Evolutionary conservation across 2,329 filamentous ascomycete genomes (phyloP).

Genomic region (Claviceps monticola): DNA sequence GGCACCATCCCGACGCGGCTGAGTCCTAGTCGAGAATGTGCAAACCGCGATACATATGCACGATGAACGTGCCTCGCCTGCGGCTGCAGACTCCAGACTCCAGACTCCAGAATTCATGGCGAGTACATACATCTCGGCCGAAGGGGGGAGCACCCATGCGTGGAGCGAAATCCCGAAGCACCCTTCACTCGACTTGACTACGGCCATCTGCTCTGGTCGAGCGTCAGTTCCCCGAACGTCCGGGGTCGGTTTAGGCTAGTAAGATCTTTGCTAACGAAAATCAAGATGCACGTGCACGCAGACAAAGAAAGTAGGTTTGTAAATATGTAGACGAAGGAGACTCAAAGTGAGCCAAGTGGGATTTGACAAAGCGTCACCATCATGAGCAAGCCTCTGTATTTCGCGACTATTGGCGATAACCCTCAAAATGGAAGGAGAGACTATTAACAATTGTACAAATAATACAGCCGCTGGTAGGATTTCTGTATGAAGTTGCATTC

Average conservation of each 20-base stretch:
- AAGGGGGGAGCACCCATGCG: not conserved
- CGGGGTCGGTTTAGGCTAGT: conserved; percentile 5
- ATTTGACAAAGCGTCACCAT: not conserved
- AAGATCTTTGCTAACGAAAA: not conserved
- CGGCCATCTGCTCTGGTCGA: not conserved
- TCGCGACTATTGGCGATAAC: no score
- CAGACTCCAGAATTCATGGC: not conserved
- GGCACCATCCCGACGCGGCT: no score
- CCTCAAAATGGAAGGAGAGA: no score
- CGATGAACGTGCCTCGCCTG: not conserved
- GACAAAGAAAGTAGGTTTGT: not conserved
- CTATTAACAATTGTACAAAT: no score
- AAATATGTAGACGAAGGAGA: not conserved
- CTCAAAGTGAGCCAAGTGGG: not conserved
- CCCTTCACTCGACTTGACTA: not conserved
- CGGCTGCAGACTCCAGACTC: not conserved
- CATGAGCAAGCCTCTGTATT: not conserved
- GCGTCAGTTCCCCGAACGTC: conserved; percentile 1
- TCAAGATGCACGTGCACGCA: not conserved
- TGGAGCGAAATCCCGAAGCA: not conserved
- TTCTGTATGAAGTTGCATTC: no score
- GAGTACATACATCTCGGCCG: conserved; percentile 6
- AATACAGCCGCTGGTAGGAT: no score
- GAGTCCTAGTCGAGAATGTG: not conserved
- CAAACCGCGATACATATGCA: not conserved